Evolutionary conservation across 345 rosid species (phyloP).

Genomic region (Populus pruinosa): DNA sequence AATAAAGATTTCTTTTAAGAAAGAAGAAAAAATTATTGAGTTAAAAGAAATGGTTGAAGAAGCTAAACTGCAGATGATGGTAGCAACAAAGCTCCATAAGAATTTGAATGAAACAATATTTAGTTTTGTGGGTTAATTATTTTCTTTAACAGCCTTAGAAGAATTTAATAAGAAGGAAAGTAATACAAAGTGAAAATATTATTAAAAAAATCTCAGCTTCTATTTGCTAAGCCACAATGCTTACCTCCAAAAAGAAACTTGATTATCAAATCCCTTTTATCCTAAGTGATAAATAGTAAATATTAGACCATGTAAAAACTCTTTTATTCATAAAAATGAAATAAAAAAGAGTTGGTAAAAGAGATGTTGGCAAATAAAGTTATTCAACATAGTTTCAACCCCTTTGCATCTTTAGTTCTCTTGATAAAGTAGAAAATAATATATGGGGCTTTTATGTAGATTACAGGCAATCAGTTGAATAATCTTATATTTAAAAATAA

Average conservation of each 20-base stretch:
- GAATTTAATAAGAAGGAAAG: too few relatives aligned
- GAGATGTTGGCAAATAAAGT: not conserved
- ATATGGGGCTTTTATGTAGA: fast-evolving
- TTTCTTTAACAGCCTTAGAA: too few relatives aligned
- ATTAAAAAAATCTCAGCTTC: fast-evolving
- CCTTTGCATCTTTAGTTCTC: not conserved
- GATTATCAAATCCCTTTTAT: not conserved
- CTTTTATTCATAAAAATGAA: not conserved
- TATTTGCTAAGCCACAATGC: too few relatives aligned
- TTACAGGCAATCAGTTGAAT: too few relatives aligned
- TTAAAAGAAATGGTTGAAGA: too few relatives aligned
- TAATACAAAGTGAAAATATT: too few relatives aligned
- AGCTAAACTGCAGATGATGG: too few relatives aligned
- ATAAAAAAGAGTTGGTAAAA: not conserved
- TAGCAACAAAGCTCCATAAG: fast-evolving
- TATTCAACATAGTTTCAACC: not conserved
- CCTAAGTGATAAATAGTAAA: not conserved
- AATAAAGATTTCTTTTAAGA: not conserved
- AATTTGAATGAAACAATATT: too few relatives aligned
- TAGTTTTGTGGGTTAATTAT: too few relatives aligned
- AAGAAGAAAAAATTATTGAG: too few relatives aligned
- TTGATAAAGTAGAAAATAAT: not conserved
- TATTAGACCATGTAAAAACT: not conserved
- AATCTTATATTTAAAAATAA: too few relatives aligned
- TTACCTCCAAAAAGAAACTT: not conserved